phyloP scores from a whole-genome alignment of 1,284 basidiomycete genomes.

The Fistulina hepatica region DNA sequence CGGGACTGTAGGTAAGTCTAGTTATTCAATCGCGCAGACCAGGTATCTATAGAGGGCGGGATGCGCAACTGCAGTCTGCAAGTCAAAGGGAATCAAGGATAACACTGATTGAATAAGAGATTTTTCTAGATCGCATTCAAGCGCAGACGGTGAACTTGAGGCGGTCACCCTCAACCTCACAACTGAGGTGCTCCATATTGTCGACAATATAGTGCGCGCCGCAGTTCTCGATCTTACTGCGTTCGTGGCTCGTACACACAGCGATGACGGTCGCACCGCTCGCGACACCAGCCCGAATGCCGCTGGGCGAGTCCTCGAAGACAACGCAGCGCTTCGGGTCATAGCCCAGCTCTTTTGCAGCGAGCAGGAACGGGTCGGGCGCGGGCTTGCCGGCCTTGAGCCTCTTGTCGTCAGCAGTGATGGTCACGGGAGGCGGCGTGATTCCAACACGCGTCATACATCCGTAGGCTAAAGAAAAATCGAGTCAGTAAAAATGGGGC shows the following conservation, averaged over 20 bases:
- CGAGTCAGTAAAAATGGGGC: slow-evolving; percentile 5
- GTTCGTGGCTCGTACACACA: slow-evolving; percentile 59
- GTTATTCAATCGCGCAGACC: too few species aligned
- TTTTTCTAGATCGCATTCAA: too few species aligned
- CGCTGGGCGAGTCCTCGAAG: slow-evolving; percentile 67
- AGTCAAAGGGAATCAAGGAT: too few species aligned
- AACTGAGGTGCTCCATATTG: not conserved
- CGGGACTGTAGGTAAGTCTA: too few species aligned
- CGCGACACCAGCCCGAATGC: slow-evolving; percentile 63
- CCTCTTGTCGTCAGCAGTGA: slow-evolving; percentile 70
- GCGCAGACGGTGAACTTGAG: not conserved
- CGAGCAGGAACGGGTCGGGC: slow-evolving; percentile 67
- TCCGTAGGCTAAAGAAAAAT: slow-evolving; percentile 38
- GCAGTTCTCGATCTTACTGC: slow-evolving; percentile 43
- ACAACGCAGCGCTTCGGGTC: slow-evolving; percentile 50
- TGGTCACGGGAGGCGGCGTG: slow-evolving; percentile 58
- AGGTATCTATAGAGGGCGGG: too few species aligned
- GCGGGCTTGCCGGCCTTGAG: slow-evolving; percentile 58
- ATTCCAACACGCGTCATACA: slow-evolving; percentile 68
- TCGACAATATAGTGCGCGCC: slow-evolving; percentile 43
- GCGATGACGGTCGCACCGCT: slow-evolving; percentile 68
- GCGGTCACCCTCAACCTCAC: slow-evolving; percentile 1
- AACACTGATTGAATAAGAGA: too few species aligned
- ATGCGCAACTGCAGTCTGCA: too few species aligned
- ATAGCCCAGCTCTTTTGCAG: slow-evolving; percentile 62